These are phyloP conservation scores for Quercus aquifolioides DNA, from an alignment of 306 rosid species.

Conservation along the genomic window DNA sequence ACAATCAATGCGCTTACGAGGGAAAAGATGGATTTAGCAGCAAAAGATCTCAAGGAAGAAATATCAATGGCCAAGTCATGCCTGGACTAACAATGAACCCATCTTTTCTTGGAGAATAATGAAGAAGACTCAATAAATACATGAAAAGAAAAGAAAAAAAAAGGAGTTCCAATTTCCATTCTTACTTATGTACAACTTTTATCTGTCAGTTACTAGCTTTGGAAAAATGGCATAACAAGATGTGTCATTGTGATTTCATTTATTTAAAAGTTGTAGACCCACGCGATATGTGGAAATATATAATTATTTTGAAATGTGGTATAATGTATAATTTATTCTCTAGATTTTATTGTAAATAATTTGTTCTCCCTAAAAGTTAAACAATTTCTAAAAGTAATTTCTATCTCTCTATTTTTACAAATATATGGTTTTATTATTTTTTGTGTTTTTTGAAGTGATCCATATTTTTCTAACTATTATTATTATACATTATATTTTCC, in stretches of 20 bases:
- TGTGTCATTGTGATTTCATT: neutral
- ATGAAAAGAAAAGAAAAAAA: neutral
- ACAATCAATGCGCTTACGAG: slow-evolving; percentile 72
- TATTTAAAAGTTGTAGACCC: neutral
- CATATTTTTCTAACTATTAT: too few species aligned
- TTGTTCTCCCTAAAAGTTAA: too few species aligned
- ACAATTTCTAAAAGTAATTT: too few species aligned
- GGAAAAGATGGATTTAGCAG: slow-evolving; percentile 72
- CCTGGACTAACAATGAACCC: slow-evolving; percentile 27
- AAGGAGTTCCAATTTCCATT: neutral
- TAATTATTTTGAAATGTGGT: too few species aligned
- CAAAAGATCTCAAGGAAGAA: slow-evolving; percentile 80
- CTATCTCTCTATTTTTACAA: too few species aligned
- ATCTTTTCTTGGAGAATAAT: slow-evolving; percentile 2
- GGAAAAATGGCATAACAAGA: neutral
- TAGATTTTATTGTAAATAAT: too few species aligned
- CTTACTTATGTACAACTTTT: neutral
- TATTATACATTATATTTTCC: too few species aligned
- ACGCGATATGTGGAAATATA: too few species aligned
- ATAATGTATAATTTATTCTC: too few species aligned
- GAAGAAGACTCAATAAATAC: neutral
- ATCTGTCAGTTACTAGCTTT: neutral
- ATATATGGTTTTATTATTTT: too few species aligned
- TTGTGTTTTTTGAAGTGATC: too few species aligned
- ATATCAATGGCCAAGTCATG: slow-evolving; percentile 63